Conservation (phyloP, 1,284 basidiomycete genomes). For the Boletus smithii region DNA sequence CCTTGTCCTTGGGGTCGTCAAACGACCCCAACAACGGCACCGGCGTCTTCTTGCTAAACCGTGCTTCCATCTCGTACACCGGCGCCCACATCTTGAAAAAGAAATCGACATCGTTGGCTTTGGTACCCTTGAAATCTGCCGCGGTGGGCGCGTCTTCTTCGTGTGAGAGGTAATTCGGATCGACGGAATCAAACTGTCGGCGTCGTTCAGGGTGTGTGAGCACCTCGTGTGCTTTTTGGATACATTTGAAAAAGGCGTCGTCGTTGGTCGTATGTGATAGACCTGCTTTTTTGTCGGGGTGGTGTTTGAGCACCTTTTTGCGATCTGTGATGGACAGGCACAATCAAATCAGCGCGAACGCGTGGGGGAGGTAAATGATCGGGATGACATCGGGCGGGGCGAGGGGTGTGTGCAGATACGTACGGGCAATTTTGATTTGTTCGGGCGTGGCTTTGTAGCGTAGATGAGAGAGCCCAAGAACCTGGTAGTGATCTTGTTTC, state of each 20-base stretch:
- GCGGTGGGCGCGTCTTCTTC: slow-evolving; percentile 77
- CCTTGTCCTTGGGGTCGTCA: slow-evolving; percentile 75
- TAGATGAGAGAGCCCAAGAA: slow-evolving; percentile 89
- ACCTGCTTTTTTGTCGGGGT: slow-evolving; percentile 97
- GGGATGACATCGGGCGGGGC: slow-evolving; percentile 13
- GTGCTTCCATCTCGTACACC: slow-evolving; percentile 86
- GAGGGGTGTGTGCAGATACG: slow-evolving; percentile 34
- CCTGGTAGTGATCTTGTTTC: slow-evolving; percentile 98
- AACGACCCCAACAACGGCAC: slow-evolving; percentile 78
- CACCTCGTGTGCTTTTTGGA: slow-evolving; percentile 94
- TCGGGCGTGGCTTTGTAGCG: slow-evolving; percentile 86
- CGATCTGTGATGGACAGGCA: slow-evolving; percentile 58
- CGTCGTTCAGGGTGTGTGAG: slow-evolving; percentile 85
- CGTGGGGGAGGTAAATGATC: not conserved
- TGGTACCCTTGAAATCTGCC: slow-evolving; percentile 57
- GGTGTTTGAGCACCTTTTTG: slow-evolving; percentile 98
- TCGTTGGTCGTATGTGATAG: slow-evolving; percentile 77
- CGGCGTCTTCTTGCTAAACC: slow-evolving; percentile 89
- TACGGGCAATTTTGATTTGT: slow-evolving; percentile 96
- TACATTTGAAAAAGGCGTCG: slow-evolving; percentile 99
- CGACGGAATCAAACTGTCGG: slow-evolving; percentile 95
- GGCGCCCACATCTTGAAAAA: slow-evolving; percentile 69
- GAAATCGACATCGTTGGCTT: slow-evolving; percentile 43
- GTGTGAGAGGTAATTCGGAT: slow-evolving; percentile 71
- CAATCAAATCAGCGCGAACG: not conserved